Conservation (phyloP, 768 basidiomycete genomes). For the Termitomyces eurrhizus region DNA sequence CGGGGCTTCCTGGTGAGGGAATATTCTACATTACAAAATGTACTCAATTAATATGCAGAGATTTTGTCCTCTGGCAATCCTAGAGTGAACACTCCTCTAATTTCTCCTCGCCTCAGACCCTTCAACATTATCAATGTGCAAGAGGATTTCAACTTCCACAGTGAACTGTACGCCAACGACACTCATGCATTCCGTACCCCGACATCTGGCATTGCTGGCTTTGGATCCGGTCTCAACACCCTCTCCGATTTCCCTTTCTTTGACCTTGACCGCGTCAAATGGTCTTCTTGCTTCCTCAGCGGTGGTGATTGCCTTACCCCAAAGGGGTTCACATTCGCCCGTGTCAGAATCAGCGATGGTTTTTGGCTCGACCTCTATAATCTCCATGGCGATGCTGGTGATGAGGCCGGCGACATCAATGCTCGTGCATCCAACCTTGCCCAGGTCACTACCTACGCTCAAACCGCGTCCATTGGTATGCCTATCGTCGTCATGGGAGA, state of each 20-base stretch:
- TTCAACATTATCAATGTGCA: conserved; percentile 31
- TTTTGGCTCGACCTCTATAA: conserved; percentile 34
- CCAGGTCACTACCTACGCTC: conserved; percentile 26
- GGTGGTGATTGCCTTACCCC: conserved; percentile 34
- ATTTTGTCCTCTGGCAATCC: conserved; percentile 27
- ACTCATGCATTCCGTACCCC: conserved; percentile 32
- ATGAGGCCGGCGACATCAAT: conserved; percentile 26
- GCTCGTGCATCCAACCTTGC: conserved; percentile 30
- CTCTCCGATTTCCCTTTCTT: conserved; percentile 31
- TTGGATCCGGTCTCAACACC: conserved; percentile 34
- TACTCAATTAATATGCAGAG: conserved; percentile 12
- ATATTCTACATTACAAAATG: background rate
- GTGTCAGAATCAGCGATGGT: conserved; percentile 27
- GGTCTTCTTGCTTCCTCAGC: conserved; percentile 27
- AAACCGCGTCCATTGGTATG: conserved; percentile 27
- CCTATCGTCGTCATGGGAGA: conserved; percentile 35
- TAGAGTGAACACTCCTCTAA: conserved; percentile 25
- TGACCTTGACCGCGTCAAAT: conserved; percentile 28
- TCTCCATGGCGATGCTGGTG: conserved; percentile 34
- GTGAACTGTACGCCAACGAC: conserved; percentile 30
- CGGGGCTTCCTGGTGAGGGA: conserved; percentile 28
- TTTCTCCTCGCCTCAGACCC: conserved; percentile 27
- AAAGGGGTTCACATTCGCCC: conserved; percentile 36
- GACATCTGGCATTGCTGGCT: conserved; percentile 31
- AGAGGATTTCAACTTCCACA: conserved; percentile 38